Evolutionary conservation across 2,329 filamentous ascomycete genomes (phyloP).

Genomic region (Aureobasidium mangrovei): DNA sequence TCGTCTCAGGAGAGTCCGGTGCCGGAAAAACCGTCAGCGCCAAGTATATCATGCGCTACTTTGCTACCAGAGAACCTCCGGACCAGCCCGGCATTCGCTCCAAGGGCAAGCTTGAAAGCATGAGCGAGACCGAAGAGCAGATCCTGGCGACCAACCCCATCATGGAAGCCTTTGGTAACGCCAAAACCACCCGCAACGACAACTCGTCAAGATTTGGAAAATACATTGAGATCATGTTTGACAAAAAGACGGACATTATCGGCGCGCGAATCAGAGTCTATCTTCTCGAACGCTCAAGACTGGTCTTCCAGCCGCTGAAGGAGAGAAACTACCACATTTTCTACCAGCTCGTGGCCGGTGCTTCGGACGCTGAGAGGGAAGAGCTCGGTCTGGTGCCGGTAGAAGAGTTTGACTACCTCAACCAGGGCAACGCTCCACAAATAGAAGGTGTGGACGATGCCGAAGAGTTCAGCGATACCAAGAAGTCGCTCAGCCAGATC

Average conservation of each 20-base stretch:
- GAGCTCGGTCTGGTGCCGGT: slow-evolving; percentile 70
- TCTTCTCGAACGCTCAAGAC: slow-evolving; percentile 82
- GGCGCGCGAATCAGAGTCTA: slow-evolving; percentile 97
- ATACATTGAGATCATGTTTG: slow-evolving; percentile 99
- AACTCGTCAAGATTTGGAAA: slow-evolving; percentile 99
- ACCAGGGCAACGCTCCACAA: slow-evolving; percentile 81
- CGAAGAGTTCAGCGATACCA: slow-evolving; percentile 83
- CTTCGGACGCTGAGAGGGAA: slow-evolving; percentile 72
- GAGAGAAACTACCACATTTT: slow-evolving; percentile 99
- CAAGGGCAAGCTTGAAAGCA: slow-evolving; percentile 66
- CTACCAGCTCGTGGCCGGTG: slow-evolving; percentile 90
- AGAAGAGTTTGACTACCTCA: slow-evolving; percentile 91
- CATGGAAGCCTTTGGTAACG: slow-evolving; percentile 99
- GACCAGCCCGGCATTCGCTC: slow-evolving; percentile 71
- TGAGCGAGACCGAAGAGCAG: slow-evolving; percentile 98
- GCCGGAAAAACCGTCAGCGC: slow-evolving; percentile 98
- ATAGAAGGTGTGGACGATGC: slow-evolving; percentile 96
- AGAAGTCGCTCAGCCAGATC: slow-evolving; percentile 77
- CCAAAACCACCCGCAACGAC: slow-evolving; percentile 98
- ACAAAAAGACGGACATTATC: slow-evolving; percentile 89
- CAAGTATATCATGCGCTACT: slow-evolving; percentile 99
- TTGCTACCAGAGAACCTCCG: slow-evolving; percentile 90
- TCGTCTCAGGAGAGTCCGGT: slow-evolving; percentile 98
- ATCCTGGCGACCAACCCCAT: slow-evolving; percentile 97
- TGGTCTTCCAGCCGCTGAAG: slow-evolving; percentile 95